Conservation (phyloP, 2,329 filamentous ascomycete genomes). For the Penicillium sp. region DNA sequence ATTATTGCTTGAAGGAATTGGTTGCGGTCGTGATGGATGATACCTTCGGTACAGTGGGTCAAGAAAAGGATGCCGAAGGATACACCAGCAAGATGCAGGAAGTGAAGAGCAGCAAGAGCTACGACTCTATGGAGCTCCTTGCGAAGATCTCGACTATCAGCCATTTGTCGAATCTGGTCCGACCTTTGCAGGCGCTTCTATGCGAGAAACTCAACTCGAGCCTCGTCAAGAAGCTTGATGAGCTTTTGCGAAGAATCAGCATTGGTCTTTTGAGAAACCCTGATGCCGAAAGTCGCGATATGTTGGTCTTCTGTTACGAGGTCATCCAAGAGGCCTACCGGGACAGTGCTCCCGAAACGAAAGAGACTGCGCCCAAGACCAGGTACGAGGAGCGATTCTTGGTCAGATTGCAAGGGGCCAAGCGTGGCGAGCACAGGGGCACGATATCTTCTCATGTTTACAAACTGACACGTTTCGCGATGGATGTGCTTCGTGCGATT, state of each 20-base stretch:
- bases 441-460: constrained; percentile 74
- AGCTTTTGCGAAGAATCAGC: constrained; percentile 76
- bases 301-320: constrained; percentile 93
- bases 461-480: constrained; percentile 81
- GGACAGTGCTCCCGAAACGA: constrained; percentile 48
- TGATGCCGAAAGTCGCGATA: constrained; percentile 71
- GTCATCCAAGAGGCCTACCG: constrained; percentile 83
- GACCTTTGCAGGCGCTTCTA: constrained; percentile 73
- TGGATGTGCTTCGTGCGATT: constrained; percentile 82
- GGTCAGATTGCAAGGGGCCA: constrained; percentile 70
- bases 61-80: constrained; percentile 95
- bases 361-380: constrained; percentile 25
- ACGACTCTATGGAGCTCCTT: constrained; percentile 92
- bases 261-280: constrained; percentile 79
- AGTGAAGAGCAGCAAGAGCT: constrained; percentile 96
- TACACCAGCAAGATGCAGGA: constrained; percentile 96
- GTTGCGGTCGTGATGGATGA: constrained; percentile 92
- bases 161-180: constrained; percentile 69
- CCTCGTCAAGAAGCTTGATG: constrained; percentile 85
- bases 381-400: constrained; percentile 59
- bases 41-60: constrained; percentile 84
- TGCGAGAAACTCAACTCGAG: constrained; percentile 78
- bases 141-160: constrained; percentile 75
- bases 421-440: constrained; percentile 67
- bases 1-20: constrained; percentile 77